Evolutionary conservation across 1,284 basidiomycete species (phyloP).

Genomic region (Malassezia yamatoensis): DNA sequence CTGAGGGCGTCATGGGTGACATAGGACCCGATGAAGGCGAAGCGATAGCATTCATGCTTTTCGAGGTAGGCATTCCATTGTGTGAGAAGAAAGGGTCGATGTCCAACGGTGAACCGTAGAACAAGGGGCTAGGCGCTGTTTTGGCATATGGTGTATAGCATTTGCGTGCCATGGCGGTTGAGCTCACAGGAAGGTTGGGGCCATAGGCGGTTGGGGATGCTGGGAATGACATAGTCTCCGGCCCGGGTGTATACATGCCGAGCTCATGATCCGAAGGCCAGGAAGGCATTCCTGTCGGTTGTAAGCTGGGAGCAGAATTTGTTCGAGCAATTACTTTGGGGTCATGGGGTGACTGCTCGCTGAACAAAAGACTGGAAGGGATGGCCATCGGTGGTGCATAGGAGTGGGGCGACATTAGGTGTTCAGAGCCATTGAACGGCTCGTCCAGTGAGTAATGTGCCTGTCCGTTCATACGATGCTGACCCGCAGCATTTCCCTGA

Average conservation of each 20-base stretch:
- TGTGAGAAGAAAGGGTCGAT: conserved; percentile 13
- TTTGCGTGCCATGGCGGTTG: conserved; percentile 15
- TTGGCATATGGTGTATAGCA: conserved; percentile 15
- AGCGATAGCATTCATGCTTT: conserved; percentile 27
- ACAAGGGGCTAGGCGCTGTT: background rate
- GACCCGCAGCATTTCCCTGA: background rate
- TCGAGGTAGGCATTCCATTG: conserved; percentile 24
- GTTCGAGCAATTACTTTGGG: conserved; percentile 24
- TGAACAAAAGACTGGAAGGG: conserved; percentile 15
- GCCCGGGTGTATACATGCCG: conserved; percentile 1
- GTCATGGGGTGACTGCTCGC: conserved; percentile 18
- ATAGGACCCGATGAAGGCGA: conserved; percentile 19
- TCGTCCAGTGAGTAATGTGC: background rate
- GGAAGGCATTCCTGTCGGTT: background rate
- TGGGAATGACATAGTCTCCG: conserved; percentile 19
- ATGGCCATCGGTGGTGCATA: background rate
- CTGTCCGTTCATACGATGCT: background rate
- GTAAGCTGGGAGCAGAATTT: conserved; percentile 24
- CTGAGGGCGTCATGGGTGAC: conserved; percentile 17
- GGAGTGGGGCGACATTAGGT: background rate
- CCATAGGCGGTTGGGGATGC: conserved; percentile 22
- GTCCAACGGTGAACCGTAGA: conserved; percentile 1
- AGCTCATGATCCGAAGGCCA: conserved; percentile 6
- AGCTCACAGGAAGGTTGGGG: conserved; percentile 6
- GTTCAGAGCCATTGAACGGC: conserved; percentile 1